Percentiles rank a stretch among this genome's conserved stretches.
These are phyloP conservation scores for Elaeagnus macrophylla DNA, from an alignment of 306 rosid species.

Conservation along the genomic window DNA sequence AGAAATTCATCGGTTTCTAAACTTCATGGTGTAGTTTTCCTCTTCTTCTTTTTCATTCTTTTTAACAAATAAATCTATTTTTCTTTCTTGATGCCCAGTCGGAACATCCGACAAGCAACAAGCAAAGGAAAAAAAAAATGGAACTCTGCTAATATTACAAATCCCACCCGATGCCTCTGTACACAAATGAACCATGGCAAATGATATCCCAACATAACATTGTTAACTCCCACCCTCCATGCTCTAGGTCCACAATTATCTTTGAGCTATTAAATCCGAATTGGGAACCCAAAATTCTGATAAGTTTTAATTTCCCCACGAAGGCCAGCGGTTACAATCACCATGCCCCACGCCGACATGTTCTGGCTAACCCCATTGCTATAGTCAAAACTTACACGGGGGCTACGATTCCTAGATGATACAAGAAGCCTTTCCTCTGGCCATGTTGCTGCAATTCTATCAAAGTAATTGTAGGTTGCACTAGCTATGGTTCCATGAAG, in stretches of 20 bases:
- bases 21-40: constrained; percentile 34
- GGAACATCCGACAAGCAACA: constrained; percentile 50
- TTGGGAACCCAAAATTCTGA: constrained; percentile 90
- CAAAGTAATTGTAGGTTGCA: constrained; percentile 77
- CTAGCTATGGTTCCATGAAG: constrained; percentile 73
- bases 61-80: constrained; percentile 29
- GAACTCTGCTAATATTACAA: constrained; percentile 70
- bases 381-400: constrained; percentile 60
- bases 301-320: constrained; percentile 85
- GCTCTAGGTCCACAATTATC: constrained; percentile 18
- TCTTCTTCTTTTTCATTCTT: constrained; percentile 8
- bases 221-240: constrained; percentile 28
- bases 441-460: constrained; percentile 89
- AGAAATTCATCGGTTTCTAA: constrained; percentile 53
- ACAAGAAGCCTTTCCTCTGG: constrained; percentile 77
- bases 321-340: constrained; percentile 90
- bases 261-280: constrained; percentile 47
- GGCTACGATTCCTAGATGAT: constrained; percentile 62
- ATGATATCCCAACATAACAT: constrained; percentile 31
- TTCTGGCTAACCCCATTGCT: constrained; percentile 43
- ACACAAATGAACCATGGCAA: constrained; percentile 47
- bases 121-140: constrained; percentile 44
- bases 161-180: constrained; percentile 68
- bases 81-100: constrained; percentile 34
- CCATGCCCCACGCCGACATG: constrained; percentile 89